Percentiles rank a stretch among this genome's conserved stretches.
These are phyloP conservation scores for Podospora fimiseda DNA, from an alignment of 495 filamentous ascomycete species.

Conservation along the genomic window DNA sequence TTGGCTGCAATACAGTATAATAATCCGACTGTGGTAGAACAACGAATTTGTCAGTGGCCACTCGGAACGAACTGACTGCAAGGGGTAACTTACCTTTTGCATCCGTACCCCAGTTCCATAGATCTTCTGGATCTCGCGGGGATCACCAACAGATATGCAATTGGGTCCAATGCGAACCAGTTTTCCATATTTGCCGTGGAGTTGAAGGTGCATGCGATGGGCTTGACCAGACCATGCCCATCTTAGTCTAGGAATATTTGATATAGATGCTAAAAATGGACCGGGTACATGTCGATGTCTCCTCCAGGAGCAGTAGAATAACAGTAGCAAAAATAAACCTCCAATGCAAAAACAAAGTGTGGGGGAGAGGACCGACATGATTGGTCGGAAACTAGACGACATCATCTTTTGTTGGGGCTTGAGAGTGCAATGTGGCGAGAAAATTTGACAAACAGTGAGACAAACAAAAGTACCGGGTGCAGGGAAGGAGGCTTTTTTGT, in stretches of 20 bases:
- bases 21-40: conserved; percentile 10
- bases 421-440: too few species aligned
- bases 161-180: conserved; percentile 49
- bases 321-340: background rate
- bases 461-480: background rate
- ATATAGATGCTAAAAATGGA: conserved; percentile 7
- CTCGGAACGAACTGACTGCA: background rate
- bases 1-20: conserved; percentile 11
- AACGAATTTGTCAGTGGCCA: too few species aligned
- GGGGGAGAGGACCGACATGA: background rate
- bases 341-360: background rate
- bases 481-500: background rate
- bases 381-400: background rate
- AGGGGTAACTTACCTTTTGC: conserved; percentile 12
- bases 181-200: conserved; percentile 42
- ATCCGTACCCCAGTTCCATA: conserved; percentile 23
- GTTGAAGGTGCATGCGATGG: conserved; percentile 6
- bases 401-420: background rate
- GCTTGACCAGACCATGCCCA: conserved; percentile 8
- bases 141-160: conserved; percentile 36
- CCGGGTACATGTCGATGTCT: conserved; percentile 8
- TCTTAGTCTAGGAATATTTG: conserved; percentile 5
- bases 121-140: conserved; percentile 25
- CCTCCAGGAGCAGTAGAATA: background rate
- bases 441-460: too few species aligned